These are phyloP conservation scores for Cichorium intybus DNA, from an alignment of 140 eudicot genomes.

Conservation along the genomic window DNA sequence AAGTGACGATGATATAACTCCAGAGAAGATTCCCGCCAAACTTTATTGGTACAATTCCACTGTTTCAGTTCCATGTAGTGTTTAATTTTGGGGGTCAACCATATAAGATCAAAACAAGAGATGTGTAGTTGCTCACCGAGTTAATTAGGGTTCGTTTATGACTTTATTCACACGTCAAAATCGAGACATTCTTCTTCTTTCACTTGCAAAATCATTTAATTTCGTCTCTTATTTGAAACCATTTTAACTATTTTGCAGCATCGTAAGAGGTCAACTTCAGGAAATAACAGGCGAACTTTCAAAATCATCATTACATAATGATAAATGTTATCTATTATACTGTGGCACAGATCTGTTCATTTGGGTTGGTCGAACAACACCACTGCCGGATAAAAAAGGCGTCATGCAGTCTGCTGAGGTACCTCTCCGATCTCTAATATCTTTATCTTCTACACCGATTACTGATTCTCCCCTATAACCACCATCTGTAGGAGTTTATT, in stretches of 20 bases:
- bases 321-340: conserved; percentile 80
- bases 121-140: too few relatives aligned
- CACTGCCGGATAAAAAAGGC: conserved; percentile 80
- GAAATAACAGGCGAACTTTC: conserved; percentile 73
- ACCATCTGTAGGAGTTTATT: conserved; percentile 57
- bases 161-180: too few relatives aligned
- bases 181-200: too few relatives aligned
- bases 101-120: background rate
- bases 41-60: conserved; percentile 55
- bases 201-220: too few relatives aligned
- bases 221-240: too few relatives aligned
- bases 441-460: background rate
- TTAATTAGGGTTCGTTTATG: too few relatives aligned
- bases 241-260: conserved; percentile 42
- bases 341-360: conserved; percentile 79
- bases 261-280: conserved; percentile 60
- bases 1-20: conserved; percentile 80
- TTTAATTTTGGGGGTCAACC: background rate
- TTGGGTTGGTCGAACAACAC: conserved; percentile 96
- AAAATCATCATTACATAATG: conserved; percentile 67
- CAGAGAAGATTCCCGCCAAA: conserved; percentile 68
- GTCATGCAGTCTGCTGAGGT: conserved; percentile 90
- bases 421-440: background rate
- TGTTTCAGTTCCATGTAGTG: background rate
- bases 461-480: conserved; percentile 9